Base-by-base conservation (phyloP, 176 grass and related monocot genomes). In the Bothriochloa decipiens region DNA sequence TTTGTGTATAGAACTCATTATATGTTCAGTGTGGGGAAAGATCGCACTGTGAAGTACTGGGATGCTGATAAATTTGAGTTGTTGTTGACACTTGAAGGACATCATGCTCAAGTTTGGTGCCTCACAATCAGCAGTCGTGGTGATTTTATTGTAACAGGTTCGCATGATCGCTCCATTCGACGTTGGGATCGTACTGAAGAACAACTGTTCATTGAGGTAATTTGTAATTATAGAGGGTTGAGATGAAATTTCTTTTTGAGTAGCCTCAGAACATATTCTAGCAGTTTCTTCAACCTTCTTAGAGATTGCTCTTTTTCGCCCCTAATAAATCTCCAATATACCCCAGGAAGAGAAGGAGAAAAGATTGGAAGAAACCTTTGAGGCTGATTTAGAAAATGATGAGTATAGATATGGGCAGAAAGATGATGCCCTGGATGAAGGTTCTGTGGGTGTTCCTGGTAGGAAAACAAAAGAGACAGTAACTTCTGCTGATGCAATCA, bases 91-190 rank as follows among this genome's bases (percentile, higher is more conserved):
- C 92, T 98, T 25, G 96, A 95, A 77, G 96, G 96, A 36, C 96
- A 98, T 89, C 96, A 98, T 88, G 96, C 91, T 81, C 89, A 98
- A 88, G 90, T 98, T 82, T 98, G 93, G 89, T 98, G 96, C 81
- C 91, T 95, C 85, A 58, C 93, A 26, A 60, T 93, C 53, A 95
- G 93, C 74, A 95, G 80, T 77, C 93, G 78, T 72, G 93, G 96
- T 90, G 91, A 95, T 90, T 98, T 98, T 75, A 81, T 98, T 63
- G 86, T 95, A 60, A 98, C 93, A 75, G 91, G 91, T 75, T 98
- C 96, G 16, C 93, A 98, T 79, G 96, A 98, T 86, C 96, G 96
- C 37, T 98, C 93, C 41, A 95, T 98, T 71, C 77, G 96, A 15
- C 89, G 89, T 25, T 98, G 96, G 96, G 96, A 98, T 85, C 91